Conservation (phyloP, 108 stramenopile genomes). For the Nannochloropsis gaditana region DNA sequence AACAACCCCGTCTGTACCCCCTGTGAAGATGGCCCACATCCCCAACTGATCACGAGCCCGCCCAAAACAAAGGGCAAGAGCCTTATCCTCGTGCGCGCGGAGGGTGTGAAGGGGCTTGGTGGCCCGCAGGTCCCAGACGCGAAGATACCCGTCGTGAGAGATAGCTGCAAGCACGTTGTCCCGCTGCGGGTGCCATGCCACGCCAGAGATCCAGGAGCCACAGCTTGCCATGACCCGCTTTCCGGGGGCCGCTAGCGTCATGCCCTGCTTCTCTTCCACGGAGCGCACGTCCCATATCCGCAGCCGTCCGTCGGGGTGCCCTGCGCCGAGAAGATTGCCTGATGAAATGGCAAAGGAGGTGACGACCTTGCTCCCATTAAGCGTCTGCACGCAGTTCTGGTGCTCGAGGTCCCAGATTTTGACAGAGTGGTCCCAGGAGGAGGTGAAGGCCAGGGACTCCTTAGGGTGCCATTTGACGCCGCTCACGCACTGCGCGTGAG, state of each 20-base stretch:
- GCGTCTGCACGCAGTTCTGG: conserved; percentile 5
- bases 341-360: neutral
- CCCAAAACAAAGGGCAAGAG: neutral
- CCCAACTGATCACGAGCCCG: neutral
- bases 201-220: neutral
- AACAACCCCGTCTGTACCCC: neutral
- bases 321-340: neutral
- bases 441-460: neutral
- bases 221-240: neutral
- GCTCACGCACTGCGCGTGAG: conserved; percentile 20
- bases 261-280: neutral
- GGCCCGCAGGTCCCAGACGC: conserved; percentile 22
- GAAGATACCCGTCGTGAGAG: neutral
- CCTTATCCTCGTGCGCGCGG: conserved; percentile 6
- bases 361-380: neutral
- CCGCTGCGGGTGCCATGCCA: neutral
- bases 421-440: conserved; percentile 28
- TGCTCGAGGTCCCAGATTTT: conserved; percentile 26
- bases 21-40: neutral
- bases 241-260: neutral
- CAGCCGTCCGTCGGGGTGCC: conserved; percentile 23
- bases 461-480: neutral
- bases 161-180: neutral
- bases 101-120: neutral
- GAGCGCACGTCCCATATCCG: conserved; percentile 25